phyloP scores from a whole-genome alignment of 2,329 filamentous ascomycete genomes.

The Pleurostoma richardsiae region DNA sequence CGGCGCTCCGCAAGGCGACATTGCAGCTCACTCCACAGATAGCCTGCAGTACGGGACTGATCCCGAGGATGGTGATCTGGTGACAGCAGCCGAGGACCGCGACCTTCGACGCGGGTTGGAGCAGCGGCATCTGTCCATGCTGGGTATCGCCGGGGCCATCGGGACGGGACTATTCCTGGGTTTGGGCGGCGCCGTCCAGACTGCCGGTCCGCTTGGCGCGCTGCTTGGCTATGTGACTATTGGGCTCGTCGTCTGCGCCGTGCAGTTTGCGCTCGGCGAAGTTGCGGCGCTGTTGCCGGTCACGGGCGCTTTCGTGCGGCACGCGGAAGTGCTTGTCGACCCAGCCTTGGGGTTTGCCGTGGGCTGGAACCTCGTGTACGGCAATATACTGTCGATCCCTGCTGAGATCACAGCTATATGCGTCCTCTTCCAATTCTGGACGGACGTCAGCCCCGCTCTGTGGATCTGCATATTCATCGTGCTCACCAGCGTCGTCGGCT shows the following conservation, averaged over 20 bases:
- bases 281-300: constrained; percentile 55
- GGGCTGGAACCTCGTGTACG: constrained; percentile 51
- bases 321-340: constrained; percentile 56
- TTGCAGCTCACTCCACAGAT: not conserved
- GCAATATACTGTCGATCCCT: constrained; percentile 48
- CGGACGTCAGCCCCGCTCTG: constrained; percentile 46
- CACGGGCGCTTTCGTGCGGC: constrained; percentile 58
- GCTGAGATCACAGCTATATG: constrained; percentile 59
- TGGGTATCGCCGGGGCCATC: constrained; percentile 57
- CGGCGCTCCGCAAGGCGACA: not conserved
- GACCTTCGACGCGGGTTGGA: constrained; percentile 43
- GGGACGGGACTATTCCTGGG: constrained; percentile 58
- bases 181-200: constrained; percentile 47
- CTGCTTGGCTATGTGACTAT: constrained; percentile 50
- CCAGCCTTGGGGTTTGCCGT: constrained; percentile 53
- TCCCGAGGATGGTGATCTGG: constrained; percentile 33
- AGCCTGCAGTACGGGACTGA: too few species aligned
- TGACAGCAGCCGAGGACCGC: constrained; percentile 42
- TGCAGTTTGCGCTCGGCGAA: constrained; percentile 56
- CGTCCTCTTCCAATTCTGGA: constrained; percentile 61
- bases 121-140: constrained; percentile 56
- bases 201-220: constrained; percentile 41
- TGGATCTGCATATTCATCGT: constrained; percentile 48
- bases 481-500: constrained; percentile 50
- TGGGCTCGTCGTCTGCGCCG: constrained; percentile 50